A percentile compares a stretch with the other conserved stretches of the same genome.
phyloP scores from a whole-genome alignment of 257 asterid species.

The Penstemon eatonii region DNA sequence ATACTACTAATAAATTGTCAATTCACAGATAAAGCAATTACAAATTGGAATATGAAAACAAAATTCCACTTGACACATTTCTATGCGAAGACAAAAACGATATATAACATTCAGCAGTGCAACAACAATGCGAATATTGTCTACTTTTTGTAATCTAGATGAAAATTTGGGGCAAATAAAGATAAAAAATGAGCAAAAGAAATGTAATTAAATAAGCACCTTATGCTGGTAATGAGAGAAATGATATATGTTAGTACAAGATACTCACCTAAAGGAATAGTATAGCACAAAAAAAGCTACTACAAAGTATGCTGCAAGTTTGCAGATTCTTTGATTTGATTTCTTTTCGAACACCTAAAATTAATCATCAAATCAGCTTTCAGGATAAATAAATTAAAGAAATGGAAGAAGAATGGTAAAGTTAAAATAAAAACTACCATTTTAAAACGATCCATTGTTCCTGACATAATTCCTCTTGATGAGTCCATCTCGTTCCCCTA shows the following conservation, averaged over 20 bases:
- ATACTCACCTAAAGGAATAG: slow-evolving; percentile 65
- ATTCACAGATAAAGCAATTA: neutral
- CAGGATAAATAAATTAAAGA: slow-evolving; percentile 23
- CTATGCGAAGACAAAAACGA: neutral
- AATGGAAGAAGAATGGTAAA: slow-evolving; percentile 3
- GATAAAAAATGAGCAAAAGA: neutral
- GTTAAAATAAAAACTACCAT: slow-evolving; percentile 45
- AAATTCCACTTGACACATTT: no score
- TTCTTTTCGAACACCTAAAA: slow-evolving; percentile 88
- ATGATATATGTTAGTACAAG: slow-evolving; percentile 12
- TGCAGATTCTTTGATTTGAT: slow-evolving; percentile 74
- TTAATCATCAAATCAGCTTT: slow-evolving; percentile 29
- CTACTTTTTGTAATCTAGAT: no score
- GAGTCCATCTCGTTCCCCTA: slow-evolving; percentile 96
- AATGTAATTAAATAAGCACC: neutral
- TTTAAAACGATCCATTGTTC: slow-evolving; percentile 92
- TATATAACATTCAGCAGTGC: neutral
- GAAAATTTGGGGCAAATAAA: no score
- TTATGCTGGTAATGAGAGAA: slow-evolving; percentile 10
- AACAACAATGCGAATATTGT: neutral
- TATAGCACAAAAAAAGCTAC: slow-evolving; percentile 61
- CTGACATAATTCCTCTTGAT: slow-evolving; percentile 84
- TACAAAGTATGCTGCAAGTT: slow-evolving; percentile 69
- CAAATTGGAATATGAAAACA: neutral
- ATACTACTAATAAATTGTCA: neutral